Evolutionary conservation across 2,329 filamentous ascomycete species (phyloP).

Genomic region (Microdochium paspali): DNA sequence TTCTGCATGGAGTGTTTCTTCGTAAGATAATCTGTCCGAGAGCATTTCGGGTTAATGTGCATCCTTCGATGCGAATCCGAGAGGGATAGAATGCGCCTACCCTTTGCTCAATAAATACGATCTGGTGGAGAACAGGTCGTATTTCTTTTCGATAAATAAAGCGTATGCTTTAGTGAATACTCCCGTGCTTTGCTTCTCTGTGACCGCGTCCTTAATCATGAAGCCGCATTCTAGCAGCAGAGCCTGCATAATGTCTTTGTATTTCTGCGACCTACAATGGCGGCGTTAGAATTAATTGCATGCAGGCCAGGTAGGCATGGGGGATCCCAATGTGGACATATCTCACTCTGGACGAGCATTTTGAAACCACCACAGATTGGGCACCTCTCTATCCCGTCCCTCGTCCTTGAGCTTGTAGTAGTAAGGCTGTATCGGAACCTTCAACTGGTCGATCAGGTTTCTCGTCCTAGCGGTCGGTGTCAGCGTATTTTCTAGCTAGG

Average conservation of each 20-base stretch:
- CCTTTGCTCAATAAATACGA: not conserved
- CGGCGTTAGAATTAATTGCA: not conserved
- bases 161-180: conserved; percentile 4
- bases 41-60: too few relatives aligned
- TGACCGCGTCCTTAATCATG: not conserved
- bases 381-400: not conserved
- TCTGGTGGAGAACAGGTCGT: conserved; percentile 6
- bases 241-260: not conserved
- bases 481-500: conserved; percentile 1
- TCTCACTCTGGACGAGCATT: not conserved
- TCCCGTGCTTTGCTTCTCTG: conserved; percentile 1
- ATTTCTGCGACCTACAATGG: not conserved
- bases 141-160: conserved; percentile 3
- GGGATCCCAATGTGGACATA: not conserved
- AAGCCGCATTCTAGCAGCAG: not conserved
- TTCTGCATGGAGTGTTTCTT: conserved; percentile 4
- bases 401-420: not conserved
- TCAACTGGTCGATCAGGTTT: not conserved
- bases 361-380: not conserved
- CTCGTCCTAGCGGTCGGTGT: not conserved
- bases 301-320: not conserved
- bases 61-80: too few relatives aligned
- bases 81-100: not conserved
- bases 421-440: not conserved
- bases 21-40: not conserved